Evolutionary conservation across 305 asterid genomes (phyloP), one percentile per base, ranked within the genome.

Genomic region (Coffea humblotiana): DNA sequence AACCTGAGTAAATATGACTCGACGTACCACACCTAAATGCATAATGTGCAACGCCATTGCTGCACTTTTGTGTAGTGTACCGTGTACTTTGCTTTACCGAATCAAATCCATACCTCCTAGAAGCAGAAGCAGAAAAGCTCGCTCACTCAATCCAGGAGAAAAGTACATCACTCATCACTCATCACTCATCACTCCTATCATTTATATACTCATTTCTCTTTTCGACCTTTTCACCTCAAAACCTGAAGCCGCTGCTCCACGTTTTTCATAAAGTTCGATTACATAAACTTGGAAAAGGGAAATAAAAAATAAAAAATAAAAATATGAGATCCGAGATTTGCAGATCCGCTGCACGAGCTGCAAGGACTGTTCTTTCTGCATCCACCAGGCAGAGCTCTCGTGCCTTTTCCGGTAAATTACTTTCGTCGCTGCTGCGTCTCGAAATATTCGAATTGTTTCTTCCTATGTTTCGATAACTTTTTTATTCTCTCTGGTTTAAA

Each of bases 311-410:
- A 69, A 25, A 49, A 16, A 45, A 27, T 18, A 40, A 14, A 25
- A 88, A 84, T 66, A 95, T 94, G 99, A 92, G 91, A 89, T 89
- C 96, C 79, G 98, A 90, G 83, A 85, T 92, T 78, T 78, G 83
- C 95, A 92, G 96, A 95, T 94, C 97, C 74, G 89, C 85, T 48
- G 82, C 90, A 6, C 75, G 82, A 75, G 82, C 85, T 12, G 96
- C 97, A 19, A 90, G 92, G 84, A 86, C 91, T 45, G 72, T 95
- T 77, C 77, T 91, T 49, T 88, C 97, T n/a, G 89, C 95, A 77
- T 90, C 94, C 75, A 89, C 96, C 0, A 95, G 92, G 91, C 97
- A 91, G 49, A 83, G 83, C 47, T 85, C 93, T 82, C 97, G 95
- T 67, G 84, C 92, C 43, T 85, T 89, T 84, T 87, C 96, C 47